Evolutionary conservation across 768 basidiomycete genomes (phyloP), one percentile per base, ranked within the genome.

Genomic region (Amanita fuliginea): DNA sequence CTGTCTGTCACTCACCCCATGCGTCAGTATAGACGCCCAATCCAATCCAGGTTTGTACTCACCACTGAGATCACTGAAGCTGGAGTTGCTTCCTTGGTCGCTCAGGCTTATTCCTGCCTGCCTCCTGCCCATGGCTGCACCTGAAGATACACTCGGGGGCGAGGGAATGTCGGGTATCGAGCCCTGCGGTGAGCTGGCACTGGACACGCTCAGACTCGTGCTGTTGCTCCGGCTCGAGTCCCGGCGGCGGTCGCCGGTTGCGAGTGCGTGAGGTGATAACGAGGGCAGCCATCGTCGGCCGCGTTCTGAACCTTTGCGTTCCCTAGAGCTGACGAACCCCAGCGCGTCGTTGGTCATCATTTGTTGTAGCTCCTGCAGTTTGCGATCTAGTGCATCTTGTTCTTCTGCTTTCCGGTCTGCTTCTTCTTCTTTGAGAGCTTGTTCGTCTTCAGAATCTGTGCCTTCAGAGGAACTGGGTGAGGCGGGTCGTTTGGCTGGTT

Each of bases 61-160:
- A 88, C 89, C 88, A 57, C 89, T 92, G 39, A 91, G 59, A 59
- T 92, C 89, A 58, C 88, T 91, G 57, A 91, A 89, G 62, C 89
- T 77, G 5, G 87, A 89, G 54, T 69, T 78, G 55, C 83, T 84
- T 39, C 72, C 73, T 48, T 76, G 72, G 49, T 82, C 78, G 55
- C 76, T 77, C 33, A 63, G 59, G 36, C 62, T 66, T 32, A 70
- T 67, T 28, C 74, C 67, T 22, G 69, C 67, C 56, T 77, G 72
- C 16, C 73, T 70, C 46, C 68, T 63, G 51, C 77, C 70, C n/a
- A 74, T 64, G 13, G 73, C 78, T 47, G 70, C 78, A 2, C 79
- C 69, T 3, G 74, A 70, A 2, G 80, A 78, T 1, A 81, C 57
- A 1, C 75, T 71, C 14, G 81, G 78, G 3, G 78, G 81, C 0